Base-by-base conservation (phyloP, 805 yeast genomes). In the Ogataea methanolica region DNA sequence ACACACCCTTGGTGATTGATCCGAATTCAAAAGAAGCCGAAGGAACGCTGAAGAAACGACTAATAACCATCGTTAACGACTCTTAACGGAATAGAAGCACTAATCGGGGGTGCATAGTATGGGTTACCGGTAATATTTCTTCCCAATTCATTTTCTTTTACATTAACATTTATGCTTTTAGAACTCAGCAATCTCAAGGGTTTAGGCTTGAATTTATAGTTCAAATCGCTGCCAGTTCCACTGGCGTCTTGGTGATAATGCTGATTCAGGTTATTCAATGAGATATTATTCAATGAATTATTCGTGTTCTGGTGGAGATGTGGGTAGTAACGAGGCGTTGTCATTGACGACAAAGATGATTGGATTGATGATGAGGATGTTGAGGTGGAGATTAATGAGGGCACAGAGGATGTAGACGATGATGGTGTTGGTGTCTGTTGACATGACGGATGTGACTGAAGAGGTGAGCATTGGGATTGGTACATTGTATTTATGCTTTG, bases 351-450 rank as follows among this genome's bases (percentile, higher is more conserved):
- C 7, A 8, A 23, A 6, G 31, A 26, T 11, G 31, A 26, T 26
- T 26, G 31, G 31, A 73, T 69, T 12, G 57, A 45, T 8, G 22
- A 40, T 26, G 52, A 41, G 5, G 73, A 65, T 43, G 70, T 62
- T 19, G 78, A 72, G 6, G 73, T 26, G 11, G 31, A 61, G 35
- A 48, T 48, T 7, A 56, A 51, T 26, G 61, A 70, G 15, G 77
- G 78, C 14, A 72, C 61, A 4, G 73, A 66, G 38, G 60, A 44
- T 42, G 59, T 59, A 21, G 74, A 65, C 11, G 60, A 54, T 8
- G 66, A 58, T 16, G 66, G 35, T 16, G 54, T 47, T 22, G 49
- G 39, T 35, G 14, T 21, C 22, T 21, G 21, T n/a, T 26, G 9
- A 36, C 16, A 50, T 37, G 21, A 19, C 21, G 21, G 21, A 19